These are phyloP conservation scores for Aureobasidium mangrovei DNA, from an alignment of 2,329 filamentous ascomycete species.

Conservation along the genomic window DNA sequence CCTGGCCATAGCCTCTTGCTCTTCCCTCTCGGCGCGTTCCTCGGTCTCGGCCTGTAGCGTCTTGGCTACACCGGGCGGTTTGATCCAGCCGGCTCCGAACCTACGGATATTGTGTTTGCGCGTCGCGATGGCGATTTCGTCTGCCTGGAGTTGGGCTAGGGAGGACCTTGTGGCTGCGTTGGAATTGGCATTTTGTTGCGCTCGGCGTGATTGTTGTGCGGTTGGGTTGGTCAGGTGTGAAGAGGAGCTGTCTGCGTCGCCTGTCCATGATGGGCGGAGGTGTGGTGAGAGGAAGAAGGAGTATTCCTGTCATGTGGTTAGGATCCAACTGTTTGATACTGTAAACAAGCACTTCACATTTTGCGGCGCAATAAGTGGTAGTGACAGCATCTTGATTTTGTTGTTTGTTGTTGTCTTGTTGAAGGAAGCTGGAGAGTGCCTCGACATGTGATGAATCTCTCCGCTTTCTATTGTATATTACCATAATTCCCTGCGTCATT, in stretches of 20 bases:
- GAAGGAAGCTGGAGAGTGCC: conserved; percentile 1
- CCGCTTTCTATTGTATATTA: background rate
- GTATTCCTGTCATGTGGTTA: conserved; percentile 7
- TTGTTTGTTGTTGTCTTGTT: background rate
- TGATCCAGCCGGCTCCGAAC: conserved; percentile 85
- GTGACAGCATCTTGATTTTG: conserved; percentile 28
- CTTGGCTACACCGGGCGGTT: conserved; percentile 78
- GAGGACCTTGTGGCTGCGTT: conserved; percentile 13
- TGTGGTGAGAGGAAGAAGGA: conserved; percentile 14
- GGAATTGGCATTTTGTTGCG: conserved; percentile 14
- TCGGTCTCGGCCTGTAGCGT: conserved; percentile 85
- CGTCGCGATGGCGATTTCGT: conserved; percentile 67
- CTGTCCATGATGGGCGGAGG: background rate
- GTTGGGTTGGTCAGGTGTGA: background rate
- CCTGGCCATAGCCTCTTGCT: conserved; percentile 66
- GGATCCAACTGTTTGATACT: too few relatives aligned
- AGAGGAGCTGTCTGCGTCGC: background rate
- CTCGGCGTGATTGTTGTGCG: background rate
- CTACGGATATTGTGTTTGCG: conserved; percentile 75
- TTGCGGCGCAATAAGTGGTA: conserved; percentile 60
- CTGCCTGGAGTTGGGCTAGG: conserved; percentile 60
- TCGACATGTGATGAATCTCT: conserved; percentile 7
- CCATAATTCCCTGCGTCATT: too few relatives aligned
- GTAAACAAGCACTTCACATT: conserved; percentile 46
- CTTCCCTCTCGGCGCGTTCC: conserved; percentile 79